Percentiles rank a stretch among this genome's conserved stretches.
Conservation (phyloP, 345 rosid genomes). For the Salix purpurea region DNA sequence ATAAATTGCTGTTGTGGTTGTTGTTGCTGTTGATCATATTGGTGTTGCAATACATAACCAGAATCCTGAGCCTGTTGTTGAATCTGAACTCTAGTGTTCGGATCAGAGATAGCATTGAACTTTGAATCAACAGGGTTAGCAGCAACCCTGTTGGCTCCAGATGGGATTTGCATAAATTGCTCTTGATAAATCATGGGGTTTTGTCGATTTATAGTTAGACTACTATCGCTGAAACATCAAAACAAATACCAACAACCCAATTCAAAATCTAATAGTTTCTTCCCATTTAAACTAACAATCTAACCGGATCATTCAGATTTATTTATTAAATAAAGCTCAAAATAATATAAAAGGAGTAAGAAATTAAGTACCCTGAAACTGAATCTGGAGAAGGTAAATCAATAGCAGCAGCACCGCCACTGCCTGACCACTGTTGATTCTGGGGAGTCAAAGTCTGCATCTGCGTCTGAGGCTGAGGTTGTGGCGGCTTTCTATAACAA, state of each 20-base stretch:
- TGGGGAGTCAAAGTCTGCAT: slow-evolving; percentile 31
- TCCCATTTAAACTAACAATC: not conserved
- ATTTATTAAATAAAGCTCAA: not conserved
- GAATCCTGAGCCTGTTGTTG: slow-evolving; percentile 42
- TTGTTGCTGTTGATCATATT: slow-evolving; percentile 48
- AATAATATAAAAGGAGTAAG: not conserved
- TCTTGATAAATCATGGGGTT: slow-evolving; percentile 68
- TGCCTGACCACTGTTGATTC: slow-evolving; percentile 43
- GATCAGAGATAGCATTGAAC: slow-evolving; percentile 51
- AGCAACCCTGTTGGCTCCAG: slow-evolving; percentile 45
- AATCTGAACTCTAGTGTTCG: slow-evolving; percentile 41
- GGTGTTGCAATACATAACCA: slow-evolving; percentile 54
- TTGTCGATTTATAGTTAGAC: slow-evolving; percentile 59
- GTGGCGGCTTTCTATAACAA: slow-evolving; percentile 52
- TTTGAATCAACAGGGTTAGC: slow-evolving; percentile 48
- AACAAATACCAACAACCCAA: slow-evolving; percentile 25
- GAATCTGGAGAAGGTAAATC: slow-evolving; percentile 87
- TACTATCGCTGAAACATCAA: slow-evolving; percentile 62
- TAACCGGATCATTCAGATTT: not conserved
- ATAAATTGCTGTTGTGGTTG: slow-evolving; percentile 65
- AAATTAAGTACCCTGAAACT: slow-evolving; percentile 66
- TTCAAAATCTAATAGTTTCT: slow-evolving; percentile 27
- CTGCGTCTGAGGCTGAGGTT: slow-evolving; percentile 38
- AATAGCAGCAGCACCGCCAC: slow-evolving; percentile 34
- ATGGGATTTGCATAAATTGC: slow-evolving; percentile 52